Evolutionary conservation across 2,329 filamentous ascomycete species (phyloP), one percentile per base, ranked within the genome.

Genomic region (Beauveria sp.): DNA sequence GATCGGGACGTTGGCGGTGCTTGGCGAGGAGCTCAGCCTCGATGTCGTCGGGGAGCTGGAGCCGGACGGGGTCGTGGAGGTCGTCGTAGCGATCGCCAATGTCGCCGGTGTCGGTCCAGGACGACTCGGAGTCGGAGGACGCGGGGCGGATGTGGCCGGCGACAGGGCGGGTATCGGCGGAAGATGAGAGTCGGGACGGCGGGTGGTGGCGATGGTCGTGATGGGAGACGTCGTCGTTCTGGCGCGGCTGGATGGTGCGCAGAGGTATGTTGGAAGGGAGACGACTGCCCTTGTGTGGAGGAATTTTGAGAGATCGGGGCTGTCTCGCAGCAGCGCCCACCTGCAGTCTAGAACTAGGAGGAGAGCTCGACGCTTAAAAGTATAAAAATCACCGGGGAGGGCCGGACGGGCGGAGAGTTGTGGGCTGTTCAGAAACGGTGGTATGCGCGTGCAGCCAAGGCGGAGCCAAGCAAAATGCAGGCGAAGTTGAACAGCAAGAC

Each of bases 21-120:
- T 79, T 75, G 65, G 80, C 79, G 68, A 87, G 78, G 60, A 82
- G 77, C 68, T 85, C 82, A 69, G 81, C 83, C 73, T 90, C 85
- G 62, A 88, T 75, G 67, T 86, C 86, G 68, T 85, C 79, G 70
- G 81, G 81, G 63, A 93, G 80, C 69, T 85, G 87, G 68, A 86
- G 84, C 68, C 85, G 86, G 67, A 96, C 81, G 63, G 91, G 90
- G 73, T 96, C 91, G 76, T 93, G 86, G 70, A 87, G 86, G 79
- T 90, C 88, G 70, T 85, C 89, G 68, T 93, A 82, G 81, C 96
- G 93, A 78, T 97, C 93, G 70, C 91, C 91, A 70, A 98, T 85
- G 76, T 98, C 95, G 71, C 92, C 93, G 50, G 93, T 96, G 75
- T 97, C 92, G 72, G 90, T 93, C 92, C 91, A 97, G 69, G 90